Base-by-base conservation (phyloP, 805 yeast species). In the Tetrapisispora namnaoensis region DNA sequence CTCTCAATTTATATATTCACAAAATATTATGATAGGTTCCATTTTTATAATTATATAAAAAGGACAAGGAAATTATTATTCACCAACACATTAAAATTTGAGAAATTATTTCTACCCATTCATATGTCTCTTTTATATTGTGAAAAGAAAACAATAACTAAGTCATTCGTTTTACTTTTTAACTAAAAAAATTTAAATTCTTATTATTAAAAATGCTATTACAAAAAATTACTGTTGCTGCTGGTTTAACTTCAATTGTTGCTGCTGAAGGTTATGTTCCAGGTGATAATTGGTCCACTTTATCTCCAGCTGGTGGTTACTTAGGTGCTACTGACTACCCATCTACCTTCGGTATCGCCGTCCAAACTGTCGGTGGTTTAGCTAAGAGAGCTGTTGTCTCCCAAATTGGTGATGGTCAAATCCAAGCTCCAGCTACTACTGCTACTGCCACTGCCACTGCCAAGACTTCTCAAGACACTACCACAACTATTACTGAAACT, bases 261-360 rank as follows among this genome's bases (percentile, higher is more conserved):
- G 45, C 57, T n/a, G 58, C 55, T 28, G 55, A 53, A 28, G 58
- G 53, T 44, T 50, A 53, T 48, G 48, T 55, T 28, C 56, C 60
- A 36, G 52, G 53, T 51, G 49, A 54, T 18, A 49, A 82, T 55
- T 83, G 85, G 85, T 67, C 83, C 48, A 80, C 88, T 48, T 73
- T 84, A 66, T 82, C 89, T 37, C 90, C 93, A 56, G 49, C 66
- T 39, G 77, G 76, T 44, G 65, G 78, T 43, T 73, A 74, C 51
- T 55, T 78, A 11, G 79, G 80, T 59, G 83, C 79, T 52, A 56
- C 86, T 44, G 78, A 78, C 57, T 77, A 76, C 73, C 51, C 76
- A 39, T 65, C 69, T 44, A 62, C 75, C 45, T 83, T 83, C 59
- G 91, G 90, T 70, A 82, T 83, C 59, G 84, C 83, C 51, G 79